phyloP scores from a whole-genome alignment of 352 stramenopile species.

The Globisporangium nagaii region DNA sequence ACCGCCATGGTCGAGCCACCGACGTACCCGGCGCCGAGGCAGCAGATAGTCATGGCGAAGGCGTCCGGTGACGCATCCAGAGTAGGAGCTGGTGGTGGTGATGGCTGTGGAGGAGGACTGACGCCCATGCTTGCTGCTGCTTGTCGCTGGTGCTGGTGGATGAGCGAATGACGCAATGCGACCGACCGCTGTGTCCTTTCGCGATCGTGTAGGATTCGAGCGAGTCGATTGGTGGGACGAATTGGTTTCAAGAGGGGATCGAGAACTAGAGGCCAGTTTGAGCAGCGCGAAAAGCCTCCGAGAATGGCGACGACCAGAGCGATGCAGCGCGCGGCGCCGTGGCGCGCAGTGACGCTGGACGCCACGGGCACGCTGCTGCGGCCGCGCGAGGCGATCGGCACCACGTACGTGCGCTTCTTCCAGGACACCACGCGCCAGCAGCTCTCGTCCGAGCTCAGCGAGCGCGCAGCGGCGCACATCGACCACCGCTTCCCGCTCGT shows the following conservation, averaged over 20 bases:
- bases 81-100: conserved; percentile 24
- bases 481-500: conserved; percentile 29
- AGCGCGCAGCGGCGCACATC: conserved; percentile 16
- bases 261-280: too few species aligned
- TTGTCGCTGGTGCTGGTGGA: not conserved
- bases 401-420: conserved; percentile 49
- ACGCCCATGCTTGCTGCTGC: not conserved
- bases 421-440: conserved; percentile 16
- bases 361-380: conserved; percentile 68
- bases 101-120: not conserved
- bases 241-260: too few species aligned
- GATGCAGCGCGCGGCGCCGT: conserved; percentile 5
- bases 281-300: too few species aligned
- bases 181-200: not conserved
- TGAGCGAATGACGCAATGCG: not conserved
- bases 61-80: conserved; percentile 12
- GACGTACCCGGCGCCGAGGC: conserved; percentile 98
- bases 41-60: conserved; percentile 87
- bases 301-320: not conserved
- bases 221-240: not conserved
- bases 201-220: not conserved
- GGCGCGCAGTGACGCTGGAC: conserved; percentile 56
- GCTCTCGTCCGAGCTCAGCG: conserved; percentile 20
- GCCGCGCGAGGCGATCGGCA: conserved; percentile 31
- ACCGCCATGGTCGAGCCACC: conserved; percentile 99